These are phyloP conservation scores for Boletus smithii DNA, from an alignment of 1,284 basidiomycete species.

Conservation along the genomic window DNA sequence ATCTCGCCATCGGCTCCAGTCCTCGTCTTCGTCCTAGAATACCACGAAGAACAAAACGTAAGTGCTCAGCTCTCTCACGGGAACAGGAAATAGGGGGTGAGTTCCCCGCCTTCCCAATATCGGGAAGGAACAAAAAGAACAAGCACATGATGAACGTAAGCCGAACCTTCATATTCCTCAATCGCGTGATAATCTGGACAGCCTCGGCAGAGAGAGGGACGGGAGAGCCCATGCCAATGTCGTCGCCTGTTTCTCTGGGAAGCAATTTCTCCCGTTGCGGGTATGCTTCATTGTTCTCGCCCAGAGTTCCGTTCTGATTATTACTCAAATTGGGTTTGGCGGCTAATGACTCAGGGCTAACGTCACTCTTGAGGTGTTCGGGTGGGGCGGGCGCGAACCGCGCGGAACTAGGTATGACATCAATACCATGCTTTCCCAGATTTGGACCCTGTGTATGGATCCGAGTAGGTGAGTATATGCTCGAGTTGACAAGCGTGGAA, in stretches of 20 bases:
- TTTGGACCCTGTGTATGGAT: constrained; percentile 54
- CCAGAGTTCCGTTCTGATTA: background rate
- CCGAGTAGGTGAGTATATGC: constrained; percentile 5
- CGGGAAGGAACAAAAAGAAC: background rate
- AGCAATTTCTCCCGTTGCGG: constrained; percentile 45
- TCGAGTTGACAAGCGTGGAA: background rate
- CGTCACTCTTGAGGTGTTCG: constrained; percentile 43
- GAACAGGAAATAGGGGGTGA: background rate
- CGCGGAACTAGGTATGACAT: constrained; percentile 61
- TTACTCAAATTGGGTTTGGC: constrained; percentile 10
- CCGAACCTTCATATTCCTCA: constrained; percentile 80
- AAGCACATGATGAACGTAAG: background rate
- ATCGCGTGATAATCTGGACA: constrained; percentile 77
- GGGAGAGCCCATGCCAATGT: constrained; percentile 88
- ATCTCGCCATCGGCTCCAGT: constrained; percentile 88
- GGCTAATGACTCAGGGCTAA: constrained; percentile 37
- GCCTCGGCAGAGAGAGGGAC: constrained; percentile 83
- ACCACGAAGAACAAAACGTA: constrained; percentile 5
- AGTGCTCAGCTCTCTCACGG: constrained; percentile 1
- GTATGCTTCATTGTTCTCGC: constrained; percentile 17
- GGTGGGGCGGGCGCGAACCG: constrained; percentile 65
- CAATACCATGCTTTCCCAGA: constrained; percentile 81
- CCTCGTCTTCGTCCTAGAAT: constrained; percentile 80
- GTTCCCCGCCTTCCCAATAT: background rate
- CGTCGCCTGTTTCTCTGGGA: constrained; percentile 78